Conservation (phyloP, 768 basidiomycete species). For the Amanita inopinata region DNA sequence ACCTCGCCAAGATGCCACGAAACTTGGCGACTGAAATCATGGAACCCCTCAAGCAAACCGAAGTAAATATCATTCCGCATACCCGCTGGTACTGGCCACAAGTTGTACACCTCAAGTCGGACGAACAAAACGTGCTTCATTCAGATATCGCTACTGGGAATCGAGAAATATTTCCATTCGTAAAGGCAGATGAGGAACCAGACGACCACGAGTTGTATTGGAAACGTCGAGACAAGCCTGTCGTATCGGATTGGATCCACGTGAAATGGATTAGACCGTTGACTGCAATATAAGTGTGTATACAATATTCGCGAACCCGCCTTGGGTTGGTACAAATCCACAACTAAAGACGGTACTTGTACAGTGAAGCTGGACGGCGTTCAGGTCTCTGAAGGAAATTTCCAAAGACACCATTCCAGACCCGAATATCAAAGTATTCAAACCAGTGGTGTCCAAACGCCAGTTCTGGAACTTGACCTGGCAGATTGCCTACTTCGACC, state of each 20-base stretch:
- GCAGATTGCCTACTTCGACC: slow-evolving; percentile 21
- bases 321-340: neutral
- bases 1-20: slow-evolving; percentile 32
- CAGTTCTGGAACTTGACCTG: slow-evolving; percentile 26
- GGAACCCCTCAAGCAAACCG: slow-evolving; percentile 11
- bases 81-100: slow-evolving; percentile 41
- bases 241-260: slow-evolving; percentile 31
- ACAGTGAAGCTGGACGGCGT: neutral
- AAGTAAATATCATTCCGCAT: slow-evolving; percentile 26
- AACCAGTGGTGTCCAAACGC: slow-evolving; percentile 36
- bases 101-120: slow-evolving; percentile 23
- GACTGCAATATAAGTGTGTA: slow-evolving; percentile 22
- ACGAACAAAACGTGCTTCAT: slow-evolving; percentile 11
- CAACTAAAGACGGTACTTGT: slow-evolving; percentile 6
- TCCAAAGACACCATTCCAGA: slow-evolving; percentile 26
- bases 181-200: neutral
- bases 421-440: slow-evolving; percentile 33
- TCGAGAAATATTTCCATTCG: neutral
- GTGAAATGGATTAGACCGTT: slow-evolving; percentile 32
- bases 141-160: slow-evolving; percentile 12
- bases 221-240: slow-evolving; percentile 8
- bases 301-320: too few species aligned
- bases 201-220: neutral
- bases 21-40: slow-evolving; percentile 22
- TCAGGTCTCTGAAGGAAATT: neutral